A percentile compares a stretch with the other conserved stretches of the same genome.
phyloP scores from a whole-genome alignment of 106 monocot species.

The Vanilla planifolia region DNA sequence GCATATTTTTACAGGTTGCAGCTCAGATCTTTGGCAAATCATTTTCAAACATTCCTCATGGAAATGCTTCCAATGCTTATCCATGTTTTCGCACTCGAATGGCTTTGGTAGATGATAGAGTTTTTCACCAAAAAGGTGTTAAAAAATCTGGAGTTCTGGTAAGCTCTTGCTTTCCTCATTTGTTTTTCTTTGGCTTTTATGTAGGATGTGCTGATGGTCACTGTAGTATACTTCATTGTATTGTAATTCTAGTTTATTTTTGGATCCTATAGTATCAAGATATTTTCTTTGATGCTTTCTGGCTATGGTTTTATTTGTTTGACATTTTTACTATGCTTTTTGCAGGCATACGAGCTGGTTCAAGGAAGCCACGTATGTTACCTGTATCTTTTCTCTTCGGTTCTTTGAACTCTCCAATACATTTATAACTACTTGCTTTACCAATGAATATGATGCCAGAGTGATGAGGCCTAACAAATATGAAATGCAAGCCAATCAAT shows the following conservation, averaged over 20 bases:
- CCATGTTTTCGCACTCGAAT: background rate
- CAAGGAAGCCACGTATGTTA: constrained; percentile 8
- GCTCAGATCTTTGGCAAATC: background rate
- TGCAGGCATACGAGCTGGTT: constrained; percentile 6
- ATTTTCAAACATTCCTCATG: background rate
- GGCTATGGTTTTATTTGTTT: background rate
- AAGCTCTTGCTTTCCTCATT: background rate
- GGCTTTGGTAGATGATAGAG: constrained; percentile 4
- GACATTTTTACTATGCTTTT: background rate
- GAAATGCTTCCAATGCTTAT: background rate
- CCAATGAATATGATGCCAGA: too few relatives aligned
- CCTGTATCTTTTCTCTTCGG: background rate
- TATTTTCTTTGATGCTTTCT: background rate
- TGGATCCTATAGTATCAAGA: background rate
- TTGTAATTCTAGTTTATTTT: background rate
- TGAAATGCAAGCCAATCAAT: too few relatives aligned
- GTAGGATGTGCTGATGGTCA: background rate
- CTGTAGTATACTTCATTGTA: background rate
- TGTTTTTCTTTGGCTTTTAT: background rate
- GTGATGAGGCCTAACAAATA: too few relatives aligned
- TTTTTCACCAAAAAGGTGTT: constrained; percentile 3
- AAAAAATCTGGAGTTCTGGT: constrained; percentile 5
- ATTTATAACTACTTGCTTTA: too few relatives aligned
- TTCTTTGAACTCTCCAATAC: too few relatives aligned
- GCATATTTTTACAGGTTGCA: background rate